These are phyloP conservation scores for Takashimella tepidaria DNA, from an alignment of 1,284 basidiomycete genomes.

Conservation along the genomic window DNA sequence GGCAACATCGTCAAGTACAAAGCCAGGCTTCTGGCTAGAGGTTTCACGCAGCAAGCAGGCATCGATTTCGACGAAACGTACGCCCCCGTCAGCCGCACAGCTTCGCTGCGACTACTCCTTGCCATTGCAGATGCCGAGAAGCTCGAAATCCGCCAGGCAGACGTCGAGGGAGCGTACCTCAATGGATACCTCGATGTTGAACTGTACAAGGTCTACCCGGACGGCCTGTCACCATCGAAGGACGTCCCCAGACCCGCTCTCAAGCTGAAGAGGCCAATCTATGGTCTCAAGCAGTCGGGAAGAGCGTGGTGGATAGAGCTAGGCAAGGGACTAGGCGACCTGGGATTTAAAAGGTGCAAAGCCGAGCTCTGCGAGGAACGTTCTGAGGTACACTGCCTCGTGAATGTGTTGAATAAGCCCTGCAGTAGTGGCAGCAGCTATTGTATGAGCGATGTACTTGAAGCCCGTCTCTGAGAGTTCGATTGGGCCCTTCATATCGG, in stretches of 20 bases:
- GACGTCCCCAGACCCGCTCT: neutral
- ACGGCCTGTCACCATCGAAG: neutral
- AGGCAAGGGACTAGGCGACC: slow-evolving; percentile 30
- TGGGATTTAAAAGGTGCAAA: slow-evolving; percentile 37
- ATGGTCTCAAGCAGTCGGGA: slow-evolving; percentile 49
- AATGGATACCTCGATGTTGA: slow-evolving; percentile 49
- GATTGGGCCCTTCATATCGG: no score
- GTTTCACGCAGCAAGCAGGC: slow-evolving; percentile 49
- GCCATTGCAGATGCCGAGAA: slow-evolving; percentile 47
- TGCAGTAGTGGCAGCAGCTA: no score
- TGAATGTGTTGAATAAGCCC: no score
- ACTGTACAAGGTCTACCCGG: slow-evolving; percentile 43
- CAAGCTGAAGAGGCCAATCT: slow-evolving; percentile 43
- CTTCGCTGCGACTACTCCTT: slow-evolving; percentile 46
- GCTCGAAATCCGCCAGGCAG: slow-evolving; percentile 49
- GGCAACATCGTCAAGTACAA: slow-evolving; percentile 44
- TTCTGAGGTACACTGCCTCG: no score
- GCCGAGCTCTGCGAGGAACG: no score
- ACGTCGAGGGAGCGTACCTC: slow-evolving; percentile 53
- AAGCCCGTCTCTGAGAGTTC: no score
- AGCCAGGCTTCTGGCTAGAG: slow-evolving; percentile 49
- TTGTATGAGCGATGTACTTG: no score
- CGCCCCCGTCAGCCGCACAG: slow-evolving; percentile 48
- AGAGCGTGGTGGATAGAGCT: slow-evolving; percentile 43
- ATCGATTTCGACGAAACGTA: slow-evolving; percentile 51